Base-by-base conservation (phyloP, 2,329 filamentous ascomycete species). In the Verticillium klebahnii region DNA sequence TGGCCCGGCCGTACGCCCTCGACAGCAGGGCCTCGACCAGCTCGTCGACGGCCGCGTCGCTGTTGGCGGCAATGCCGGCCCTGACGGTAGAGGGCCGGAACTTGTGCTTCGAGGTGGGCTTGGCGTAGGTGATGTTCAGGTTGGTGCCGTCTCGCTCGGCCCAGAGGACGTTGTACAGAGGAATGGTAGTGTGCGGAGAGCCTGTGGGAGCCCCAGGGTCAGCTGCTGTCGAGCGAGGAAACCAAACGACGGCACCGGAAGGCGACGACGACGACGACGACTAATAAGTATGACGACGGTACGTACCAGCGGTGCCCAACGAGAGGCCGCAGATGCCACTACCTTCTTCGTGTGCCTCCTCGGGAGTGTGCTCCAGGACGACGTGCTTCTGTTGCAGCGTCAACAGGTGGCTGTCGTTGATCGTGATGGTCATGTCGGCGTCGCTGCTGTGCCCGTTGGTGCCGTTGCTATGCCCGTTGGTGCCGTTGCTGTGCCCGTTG, bases 121-220 rank as follows among this genome's bases (percentile, higher is more conserved):
- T 76, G 56, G 92, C 92, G 73, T 92, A 95, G 59, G 89, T 85
- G 71, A 98, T 87, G 8, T 83, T 84, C 58, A 97, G 76, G 34
- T 83, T 81, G 60, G 79, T 79, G 55, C 83, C 80, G 57, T 80
- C 78, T 32, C 89, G 72, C 66, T 91, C 87, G 45, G 89, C 91
- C 89, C 92, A 96, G 57, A 97, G 86, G 64, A 97, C 78, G 72
- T 96, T 90, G 78, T 91, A 93, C 64, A 92, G 89, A 2, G 91
- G 88, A 34, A 97, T 89, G 5, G 69, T 69, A 25, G 25, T 52
- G 2, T 34, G 32, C 2, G 58, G 32, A 6, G 39, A 59, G 45
- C 45, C 45, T 25, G 45, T n/a, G 45, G 19, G 37, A 23, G n/a
- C 17, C n/a, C 19, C 45, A 7, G 17, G 45, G 45, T 50, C 45